phyloP scores from a whole-genome alignment of 2,329 filamentous ascomycete species.

The Hymenoscyphus albidus region DNA sequence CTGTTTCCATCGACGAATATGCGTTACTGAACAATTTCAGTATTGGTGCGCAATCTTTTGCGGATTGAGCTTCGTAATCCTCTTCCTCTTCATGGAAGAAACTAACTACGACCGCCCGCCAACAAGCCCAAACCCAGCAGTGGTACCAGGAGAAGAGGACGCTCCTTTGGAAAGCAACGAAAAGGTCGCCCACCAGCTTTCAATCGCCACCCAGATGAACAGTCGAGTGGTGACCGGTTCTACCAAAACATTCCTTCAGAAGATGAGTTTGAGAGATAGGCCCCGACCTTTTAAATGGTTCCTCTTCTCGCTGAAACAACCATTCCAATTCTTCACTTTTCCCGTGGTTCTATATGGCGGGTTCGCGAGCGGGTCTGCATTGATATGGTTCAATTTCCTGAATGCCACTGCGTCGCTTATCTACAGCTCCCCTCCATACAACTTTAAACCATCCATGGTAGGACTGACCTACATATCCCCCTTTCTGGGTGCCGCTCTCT shows the following conservation, averaged over 20 bases:
- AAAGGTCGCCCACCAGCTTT: neutral
- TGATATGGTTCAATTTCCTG: constrained; percentile 38
- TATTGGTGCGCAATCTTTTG: constrained; percentile 53
- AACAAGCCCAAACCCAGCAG: constrained; percentile 12
- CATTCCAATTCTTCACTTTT: constrained; percentile 34
- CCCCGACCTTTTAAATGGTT: constrained; percentile 29
- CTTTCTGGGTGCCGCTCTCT: constrained; percentile 25
- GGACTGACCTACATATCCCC: constrained; percentile 35
- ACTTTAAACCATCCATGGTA: constrained; percentile 34
- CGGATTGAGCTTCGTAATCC: constrained; percentile 45
- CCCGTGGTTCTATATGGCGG: constrained; percentile 36
- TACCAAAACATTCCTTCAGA: constrained; percentile 29
- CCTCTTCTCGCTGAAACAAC: constrained; percentile 31
- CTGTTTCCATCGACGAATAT: neutral
- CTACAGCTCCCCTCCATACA: constrained; percentile 36
- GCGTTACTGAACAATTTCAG: constrained; percentile 35
- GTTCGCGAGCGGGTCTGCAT: constrained; percentile 36
- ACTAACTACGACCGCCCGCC: constrained; percentile 41
- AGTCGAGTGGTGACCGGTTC: neutral
- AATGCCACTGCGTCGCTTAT: constrained; percentile 36
- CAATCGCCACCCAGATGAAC: too few species aligned
- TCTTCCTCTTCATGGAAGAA: constrained; percentile 59
- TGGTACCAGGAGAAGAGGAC: constrained; percentile 9
- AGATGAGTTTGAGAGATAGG: constrained; percentile 27
- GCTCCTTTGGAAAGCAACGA: neutral